A percentile compares a stretch with the other conserved stretches of the same genome.
Evolutionary conservation across 352 stramenopile species (phyloP).

Genomic region (Globisporangium middletonii): DNA sequence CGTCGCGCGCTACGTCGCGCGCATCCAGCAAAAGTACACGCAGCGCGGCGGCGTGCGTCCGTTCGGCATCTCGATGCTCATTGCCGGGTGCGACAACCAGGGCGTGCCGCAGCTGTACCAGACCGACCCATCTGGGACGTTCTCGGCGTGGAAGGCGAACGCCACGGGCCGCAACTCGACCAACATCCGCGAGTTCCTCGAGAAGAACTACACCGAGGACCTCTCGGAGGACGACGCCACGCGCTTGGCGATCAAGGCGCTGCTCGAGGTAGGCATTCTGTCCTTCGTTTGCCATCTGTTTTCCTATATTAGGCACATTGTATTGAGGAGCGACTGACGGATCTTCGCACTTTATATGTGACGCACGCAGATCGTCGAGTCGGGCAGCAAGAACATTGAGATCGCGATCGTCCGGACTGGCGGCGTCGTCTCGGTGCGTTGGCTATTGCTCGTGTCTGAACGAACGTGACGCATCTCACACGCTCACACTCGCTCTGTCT

Average conservation of each 20-base stretch:
- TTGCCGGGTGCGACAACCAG: slow-evolving; percentile 92
- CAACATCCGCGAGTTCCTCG: slow-evolving; percentile 97
- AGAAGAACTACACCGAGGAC: slow-evolving; percentile 96
- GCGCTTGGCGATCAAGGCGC: slow-evolving; percentile 91
- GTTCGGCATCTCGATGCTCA: slow-evolving; percentile 98
- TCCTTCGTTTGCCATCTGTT: background rate
- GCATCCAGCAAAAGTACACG: slow-evolving; percentile 97
- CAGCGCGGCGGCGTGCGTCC: slow-evolving; percentile 97
- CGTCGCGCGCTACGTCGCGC: slow-evolving; percentile 95
- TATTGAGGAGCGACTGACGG: background rate
- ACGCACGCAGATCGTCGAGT: slow-evolving; percentile 85
- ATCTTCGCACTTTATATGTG: background rate
- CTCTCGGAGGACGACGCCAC: slow-evolving; percentile 90
- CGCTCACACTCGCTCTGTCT: slow-evolving; percentile 6
- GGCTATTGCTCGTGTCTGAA: background rate
- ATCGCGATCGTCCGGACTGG: slow-evolving; percentile 90
- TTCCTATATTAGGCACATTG: slow-evolving; percentile 1
- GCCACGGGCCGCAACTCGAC: slow-evolving; percentile 97
- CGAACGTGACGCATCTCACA: no score
- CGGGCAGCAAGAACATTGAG: slow-evolving; percentile 99
- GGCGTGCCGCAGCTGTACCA: slow-evolving; percentile 95
- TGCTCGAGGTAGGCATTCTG: slow-evolving; percentile 83
- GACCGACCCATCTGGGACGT: slow-evolving; percentile 97
- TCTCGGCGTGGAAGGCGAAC: slow-evolving; percentile 98
- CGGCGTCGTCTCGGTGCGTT: slow-evolving; percentile 63